Evolutionary conservation across 2,329 filamentous ascomycete genomes (phyloP), one percentile per base, ranked within the genome.

Genomic region (Sclerotinia nivalis): DNA sequence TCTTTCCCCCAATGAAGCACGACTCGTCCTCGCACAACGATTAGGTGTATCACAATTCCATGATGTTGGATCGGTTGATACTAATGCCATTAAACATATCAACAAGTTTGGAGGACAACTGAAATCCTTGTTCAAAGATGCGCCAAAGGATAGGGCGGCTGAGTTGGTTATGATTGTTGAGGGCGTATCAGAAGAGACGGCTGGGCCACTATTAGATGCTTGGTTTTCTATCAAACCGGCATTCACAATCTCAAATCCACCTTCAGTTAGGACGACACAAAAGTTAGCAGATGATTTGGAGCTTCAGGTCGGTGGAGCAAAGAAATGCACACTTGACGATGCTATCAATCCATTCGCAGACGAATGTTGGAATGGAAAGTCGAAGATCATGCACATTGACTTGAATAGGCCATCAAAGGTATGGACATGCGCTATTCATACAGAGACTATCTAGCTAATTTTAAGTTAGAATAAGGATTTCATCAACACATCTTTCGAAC

Each of bases 91-190:
- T 52, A 80, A 82, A 62, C 80, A 87, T 73, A 81, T 93, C 76
- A 87, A 88, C 76, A 81, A 81, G 64, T 91, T 88, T 78, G 89
- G 88, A 72, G 87, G 85, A 72, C 76, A 80, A 43, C 79, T 84
- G 9, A 74, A 80, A 68, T 78, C 82, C 28, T 80, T 92, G 47
- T 88, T 92, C 74, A 80, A 79, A 58, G 79, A 71, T 79, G 55
- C 37, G 31, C 55, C 64, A 40, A 60, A 70, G 54, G 71, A 76
- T 40, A 72, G 74, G 68, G 69, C 70, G 70, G 40, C 75, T 72
- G 88, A 92, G 78, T 82, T 91, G 52, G 79, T 91, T 37, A 80
- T 90, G 66, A 79, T 88, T 74, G 80, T 90, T 65, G 84, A 89
- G 76, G 87, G 88, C 75, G 81, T 86, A 79, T 84, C 82, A 25